Conservation (phyloP, 208 protist genomes). For the Leishmania tarentolae region DNA sequence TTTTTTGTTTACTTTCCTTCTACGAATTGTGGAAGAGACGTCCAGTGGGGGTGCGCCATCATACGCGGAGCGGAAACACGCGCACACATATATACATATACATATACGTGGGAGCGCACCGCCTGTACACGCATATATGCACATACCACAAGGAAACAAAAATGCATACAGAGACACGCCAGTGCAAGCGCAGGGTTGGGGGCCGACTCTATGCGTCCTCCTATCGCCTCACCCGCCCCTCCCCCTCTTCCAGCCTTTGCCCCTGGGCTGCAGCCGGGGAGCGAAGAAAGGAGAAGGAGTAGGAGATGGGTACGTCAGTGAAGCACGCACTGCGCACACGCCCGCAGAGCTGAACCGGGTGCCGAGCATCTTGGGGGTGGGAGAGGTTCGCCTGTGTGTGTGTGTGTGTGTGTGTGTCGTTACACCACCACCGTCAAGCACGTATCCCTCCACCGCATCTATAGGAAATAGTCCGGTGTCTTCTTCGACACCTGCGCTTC, state of each 20-base stretch:
- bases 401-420: neutral
- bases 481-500: conserved; percentile 98
- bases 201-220: neutral
- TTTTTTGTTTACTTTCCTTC: neutral
- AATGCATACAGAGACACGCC: neutral
- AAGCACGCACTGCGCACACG: neutral
- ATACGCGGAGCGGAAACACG: neutral
- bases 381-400: neutral
- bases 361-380: neutral
- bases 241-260: neutral
- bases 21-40: neutral
- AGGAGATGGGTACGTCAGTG: neutral
- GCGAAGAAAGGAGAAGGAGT: neutral
- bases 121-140: neutral
- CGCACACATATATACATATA: conserved; percentile 20
- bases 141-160: neutral
- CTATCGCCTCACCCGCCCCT: neutral
- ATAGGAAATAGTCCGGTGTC: conserved; percentile 98
- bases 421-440: neutral
- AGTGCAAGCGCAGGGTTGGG: neutral
- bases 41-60: neutral
- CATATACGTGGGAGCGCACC: neutral
- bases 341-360: neutral
- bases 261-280: neutral
- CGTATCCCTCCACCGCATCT: neutral